Percentiles rank a stretch among this genome's conserved stretches.
Conservation (phyloP, 2,329 filamentous ascomycete genomes). For the Zarea fungicola region DNA sequence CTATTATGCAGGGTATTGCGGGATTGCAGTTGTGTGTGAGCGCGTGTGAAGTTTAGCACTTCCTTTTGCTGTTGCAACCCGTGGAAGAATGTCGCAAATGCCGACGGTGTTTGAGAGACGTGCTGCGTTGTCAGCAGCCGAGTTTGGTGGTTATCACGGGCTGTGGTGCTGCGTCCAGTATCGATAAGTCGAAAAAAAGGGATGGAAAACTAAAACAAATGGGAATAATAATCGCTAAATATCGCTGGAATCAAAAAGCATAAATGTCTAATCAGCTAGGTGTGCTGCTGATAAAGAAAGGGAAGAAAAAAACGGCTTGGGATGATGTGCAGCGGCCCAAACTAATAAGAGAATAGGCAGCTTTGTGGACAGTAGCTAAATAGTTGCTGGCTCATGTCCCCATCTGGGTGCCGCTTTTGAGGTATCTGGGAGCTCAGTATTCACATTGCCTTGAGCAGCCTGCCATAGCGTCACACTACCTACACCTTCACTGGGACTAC, state of each 20-base stretch:
- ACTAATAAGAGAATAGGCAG: constrained; percentile 10
- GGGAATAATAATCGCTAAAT: not conserved
- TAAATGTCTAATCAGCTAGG: not conserved
- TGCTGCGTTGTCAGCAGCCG: constrained; percentile 6
- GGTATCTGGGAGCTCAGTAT: not conserved
- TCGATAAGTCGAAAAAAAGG: too few relatives aligned
- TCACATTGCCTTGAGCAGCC: not conserved
- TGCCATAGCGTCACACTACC: not conserved
- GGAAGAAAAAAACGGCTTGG: not conserved
- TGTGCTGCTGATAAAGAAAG: not conserved
- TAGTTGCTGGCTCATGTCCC: too few relatives aligned
- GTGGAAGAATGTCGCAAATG: too few relatives aligned
- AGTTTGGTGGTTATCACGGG: constrained; percentile 10
- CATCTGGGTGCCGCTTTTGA: constrained; percentile 13
- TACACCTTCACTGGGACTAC: not conserved
- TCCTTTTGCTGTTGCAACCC: too few relatives aligned
- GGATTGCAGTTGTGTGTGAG: too few relatives aligned
- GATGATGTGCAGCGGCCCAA: constrained; percentile 12
- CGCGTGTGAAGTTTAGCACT: too few relatives aligned
- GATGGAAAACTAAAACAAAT: not conserved
- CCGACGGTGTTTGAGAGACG: not conserved
- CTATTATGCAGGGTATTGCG: too few relatives aligned
- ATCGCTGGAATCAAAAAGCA: not conserved
- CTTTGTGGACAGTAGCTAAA: constrained; percentile 1
- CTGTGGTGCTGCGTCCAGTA: constrained; percentile 7